phyloP scores from a whole-genome alignment of 352 stramenopile genomes.

The Phytopythium sindhum region DNA sequence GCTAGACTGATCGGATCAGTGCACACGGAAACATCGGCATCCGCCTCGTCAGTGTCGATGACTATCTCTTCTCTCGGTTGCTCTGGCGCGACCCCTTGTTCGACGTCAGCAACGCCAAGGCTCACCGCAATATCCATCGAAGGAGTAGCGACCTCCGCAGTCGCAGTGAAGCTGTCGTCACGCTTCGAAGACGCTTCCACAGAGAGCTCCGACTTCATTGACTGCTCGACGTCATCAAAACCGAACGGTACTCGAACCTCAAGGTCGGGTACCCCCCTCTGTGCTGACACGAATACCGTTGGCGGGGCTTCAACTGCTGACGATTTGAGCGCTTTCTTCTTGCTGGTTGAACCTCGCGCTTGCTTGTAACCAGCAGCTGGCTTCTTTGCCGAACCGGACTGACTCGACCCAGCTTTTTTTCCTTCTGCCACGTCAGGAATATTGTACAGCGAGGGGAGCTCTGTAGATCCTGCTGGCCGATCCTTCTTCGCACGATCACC shows the following conservation, averaged over 20 bases:
- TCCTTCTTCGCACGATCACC: neutral
- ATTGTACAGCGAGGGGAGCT: neutral
- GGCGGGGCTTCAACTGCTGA: neutral
- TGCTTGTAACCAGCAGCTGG: constrained; percentile 2
- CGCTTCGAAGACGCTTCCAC: neutral
- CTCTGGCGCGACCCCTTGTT: neutral
- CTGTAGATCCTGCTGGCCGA: neutral
- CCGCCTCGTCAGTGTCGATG: neutral
- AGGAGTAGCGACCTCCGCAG: neutral
- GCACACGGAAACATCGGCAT: neutral
- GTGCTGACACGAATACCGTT: neutral
- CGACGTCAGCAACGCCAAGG: neutral
- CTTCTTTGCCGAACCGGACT: neutral
- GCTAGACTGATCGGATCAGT: neutral
- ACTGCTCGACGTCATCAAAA: constrained; percentile 2
- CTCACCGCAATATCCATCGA: neutral
- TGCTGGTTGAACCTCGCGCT: neutral
- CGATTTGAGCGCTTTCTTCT: neutral
- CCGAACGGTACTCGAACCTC: neutral
- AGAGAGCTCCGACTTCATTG: neutral
- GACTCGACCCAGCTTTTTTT: neutral
- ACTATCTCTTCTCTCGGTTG: neutral
- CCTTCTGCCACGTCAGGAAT: neutral
- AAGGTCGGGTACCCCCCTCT: neutral
- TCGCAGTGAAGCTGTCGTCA: neutral